Evolutionary conservation across 306 rosid species (phyloP).

Genomic region (Purshia tridentata): DNA sequence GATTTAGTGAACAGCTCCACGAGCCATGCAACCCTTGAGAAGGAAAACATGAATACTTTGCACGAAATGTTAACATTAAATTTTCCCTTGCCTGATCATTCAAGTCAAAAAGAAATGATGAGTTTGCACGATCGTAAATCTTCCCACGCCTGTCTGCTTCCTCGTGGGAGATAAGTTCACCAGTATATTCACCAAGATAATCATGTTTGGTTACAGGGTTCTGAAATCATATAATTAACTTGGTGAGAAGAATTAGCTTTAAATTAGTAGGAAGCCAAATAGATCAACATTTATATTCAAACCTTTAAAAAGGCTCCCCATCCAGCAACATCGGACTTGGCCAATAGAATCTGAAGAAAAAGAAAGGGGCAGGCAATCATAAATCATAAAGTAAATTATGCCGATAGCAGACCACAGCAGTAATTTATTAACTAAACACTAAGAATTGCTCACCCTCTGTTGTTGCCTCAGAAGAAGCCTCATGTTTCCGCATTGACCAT

Average conservation of each 20-base stretch:
- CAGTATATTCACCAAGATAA: slow-evolving; percentile 95
- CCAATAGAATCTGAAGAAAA: slow-evolving; percentile 74
- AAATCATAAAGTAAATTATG: slow-evolving; percentile 20
- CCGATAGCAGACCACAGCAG: not conserved
- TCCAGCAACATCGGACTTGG: slow-evolving; percentile 94
- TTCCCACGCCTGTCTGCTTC: slow-evolving; percentile 99
- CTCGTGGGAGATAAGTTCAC: slow-evolving; percentile 90
- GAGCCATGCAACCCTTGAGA: not conserved
- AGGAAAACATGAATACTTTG: not conserved
- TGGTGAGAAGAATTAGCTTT: slow-evolving; percentile 31
- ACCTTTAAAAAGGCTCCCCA: slow-evolving; percentile 99
- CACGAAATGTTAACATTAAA: not conserved
- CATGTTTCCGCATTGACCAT: slow-evolving; percentile 97
- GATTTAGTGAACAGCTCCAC: not conserved
- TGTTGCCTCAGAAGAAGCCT: slow-evolving; percentile 95
- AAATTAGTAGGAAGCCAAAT: slow-evolving; percentile 11
- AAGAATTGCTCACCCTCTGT: slow-evolving; percentile 69
- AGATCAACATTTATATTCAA: slow-evolving; percentile 13
- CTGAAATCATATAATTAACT: slow-evolving; percentile 52
- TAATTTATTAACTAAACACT: slow-evolving; percentile 6
- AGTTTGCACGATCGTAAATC: slow-evolving; percentile 95
- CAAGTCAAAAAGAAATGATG: slow-evolving; percentile 96
- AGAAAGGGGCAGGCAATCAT: slow-evolving; percentile 22
- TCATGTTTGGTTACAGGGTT: slow-evolving; percentile 92
- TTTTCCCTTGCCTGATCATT: slow-evolving; percentile 84